Percentiles rank a stretch among this genome's conserved stretches.
Evolutionary conservation across 495 filamentous ascomycete species (phyloP).

Genomic region (Penicillium goetzii): DNA sequence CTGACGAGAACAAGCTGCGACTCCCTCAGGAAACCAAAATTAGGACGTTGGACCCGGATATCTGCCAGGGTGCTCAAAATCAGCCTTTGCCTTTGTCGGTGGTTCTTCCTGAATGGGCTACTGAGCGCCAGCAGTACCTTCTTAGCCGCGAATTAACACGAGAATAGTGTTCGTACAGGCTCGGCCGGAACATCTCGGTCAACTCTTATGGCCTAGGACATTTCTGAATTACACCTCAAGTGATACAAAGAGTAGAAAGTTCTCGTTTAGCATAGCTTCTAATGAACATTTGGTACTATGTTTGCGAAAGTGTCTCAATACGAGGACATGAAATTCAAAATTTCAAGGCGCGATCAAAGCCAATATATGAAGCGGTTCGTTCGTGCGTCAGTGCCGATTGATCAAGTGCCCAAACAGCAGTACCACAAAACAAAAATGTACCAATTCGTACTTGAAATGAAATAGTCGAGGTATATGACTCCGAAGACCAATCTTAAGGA

Average conservation of each 20-base stretch:
- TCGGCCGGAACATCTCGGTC: not conserved
- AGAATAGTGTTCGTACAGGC: not conserved
- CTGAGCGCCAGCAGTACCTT: slow-evolving; percentile 41
- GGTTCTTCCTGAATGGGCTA: slow-evolving; percentile 35
- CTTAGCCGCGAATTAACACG: slow-evolving; percentile 18
- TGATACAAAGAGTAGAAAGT: too few species aligned
- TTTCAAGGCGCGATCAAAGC: too few species aligned
- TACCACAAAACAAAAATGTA: too few species aligned
- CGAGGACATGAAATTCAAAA: too few species aligned
- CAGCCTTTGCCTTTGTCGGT: slow-evolving; percentile 35
- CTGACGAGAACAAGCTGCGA: slow-evolving; percentile 32
- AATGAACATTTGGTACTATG: too few species aligned
- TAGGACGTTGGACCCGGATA: slow-evolving; percentile 45
- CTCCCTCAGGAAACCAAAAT: slow-evolving; percentile 38
- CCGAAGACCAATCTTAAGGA: not conserved
- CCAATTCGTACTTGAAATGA: too few species aligned
- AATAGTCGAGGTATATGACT: too few species aligned
- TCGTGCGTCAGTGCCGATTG: too few species aligned
- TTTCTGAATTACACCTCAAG: not conserved
- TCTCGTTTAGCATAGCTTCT: too few species aligned
- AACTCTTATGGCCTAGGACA: not conserved
- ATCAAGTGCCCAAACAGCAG: too few species aligned
- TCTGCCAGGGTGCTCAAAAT: slow-evolving; percentile 25
- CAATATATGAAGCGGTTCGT: too few species aligned
- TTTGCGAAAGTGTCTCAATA: too few species aligned